These are phyloP conservation scores for Aplosporella prunicola DNA, from an alignment of 2,329 filamentous ascomycete species.

Conservation along the genomic window DNA sequence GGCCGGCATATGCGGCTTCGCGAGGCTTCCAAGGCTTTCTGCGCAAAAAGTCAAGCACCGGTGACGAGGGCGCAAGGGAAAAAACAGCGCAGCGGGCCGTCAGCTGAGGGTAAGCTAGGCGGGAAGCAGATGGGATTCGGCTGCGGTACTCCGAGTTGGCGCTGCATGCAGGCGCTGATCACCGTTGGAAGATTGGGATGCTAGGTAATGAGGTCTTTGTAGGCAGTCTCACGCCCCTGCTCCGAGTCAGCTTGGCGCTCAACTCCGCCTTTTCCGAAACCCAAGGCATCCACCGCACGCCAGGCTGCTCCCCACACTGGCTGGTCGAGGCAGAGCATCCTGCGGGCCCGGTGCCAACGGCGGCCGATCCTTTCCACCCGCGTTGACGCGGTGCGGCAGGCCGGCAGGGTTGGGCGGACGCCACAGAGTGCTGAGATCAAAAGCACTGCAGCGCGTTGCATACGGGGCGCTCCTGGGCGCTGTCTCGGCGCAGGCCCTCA, in stretches of 20 bases:
- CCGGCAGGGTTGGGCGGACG: constrained; percentile 7
- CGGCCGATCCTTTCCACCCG: constrained; percentile 10
- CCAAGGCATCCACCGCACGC: constrained; percentile 2
- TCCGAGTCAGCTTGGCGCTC: constrained; percentile 5
- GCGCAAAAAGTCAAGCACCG: too few species aligned
- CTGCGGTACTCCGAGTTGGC: too few species aligned
- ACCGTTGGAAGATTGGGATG: too few species aligned
- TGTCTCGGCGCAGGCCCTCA: constrained; percentile 8
- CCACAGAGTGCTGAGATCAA: constrained; percentile 11
- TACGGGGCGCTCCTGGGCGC: constrained; percentile 5
- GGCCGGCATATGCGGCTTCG: too few species aligned
- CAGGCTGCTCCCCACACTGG: constrained; percentile 9
- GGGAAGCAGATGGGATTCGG: too few species aligned
- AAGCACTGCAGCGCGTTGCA: constrained; percentile 8
- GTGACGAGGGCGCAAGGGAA: too few species aligned
- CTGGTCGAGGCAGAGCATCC: constrained; percentile 4
- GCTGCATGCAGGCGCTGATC: too few species aligned
- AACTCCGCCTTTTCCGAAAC: constrained; percentile 7
- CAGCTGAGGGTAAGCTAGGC: too few species aligned
- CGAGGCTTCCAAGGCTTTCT: too few species aligned
- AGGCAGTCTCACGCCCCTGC: too few species aligned
- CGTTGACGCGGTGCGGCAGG: constrained; percentile 1
- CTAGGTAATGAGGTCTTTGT: too few species aligned
- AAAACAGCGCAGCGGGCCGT: too few species aligned
- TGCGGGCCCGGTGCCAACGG: constrained; percentile 10